Evolutionary conservation across 176 grass and related monocot genomes (phyloP).

Genomic region (Rhipidocladum racemiflorum): DNA sequence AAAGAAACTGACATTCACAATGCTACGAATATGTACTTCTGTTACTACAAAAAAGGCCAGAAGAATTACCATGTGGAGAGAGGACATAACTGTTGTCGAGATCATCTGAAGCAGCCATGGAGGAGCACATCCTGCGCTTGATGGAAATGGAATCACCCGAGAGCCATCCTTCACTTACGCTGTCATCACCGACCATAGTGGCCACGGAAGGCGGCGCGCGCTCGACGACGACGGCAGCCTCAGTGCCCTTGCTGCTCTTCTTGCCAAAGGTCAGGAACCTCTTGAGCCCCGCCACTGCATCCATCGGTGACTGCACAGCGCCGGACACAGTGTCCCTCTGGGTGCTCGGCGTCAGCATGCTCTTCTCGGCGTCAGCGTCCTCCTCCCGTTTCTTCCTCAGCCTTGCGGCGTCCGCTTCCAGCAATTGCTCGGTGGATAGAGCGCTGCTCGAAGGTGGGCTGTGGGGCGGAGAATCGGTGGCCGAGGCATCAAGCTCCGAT

Average conservation of each 20-base stretch:
- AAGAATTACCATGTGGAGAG: constrained; percentile 41
- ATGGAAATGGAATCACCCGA: constrained; percentile 21
- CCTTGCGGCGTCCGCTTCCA: constrained; percentile 29
- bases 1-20: not conserved
- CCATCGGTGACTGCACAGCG: constrained; percentile 46
- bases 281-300: constrained; percentile 56
- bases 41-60: not conserved
- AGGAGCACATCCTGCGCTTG: not conserved
- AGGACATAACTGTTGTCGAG: constrained; percentile 4
- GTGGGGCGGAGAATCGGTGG: constrained; percentile 24
- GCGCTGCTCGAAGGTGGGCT: constrained; percentile 23
- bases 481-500: constrained; percentile 45
- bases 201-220: not conserved
- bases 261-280: constrained; percentile 61
- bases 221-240: not conserved
- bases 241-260: constrained; percentile 42
- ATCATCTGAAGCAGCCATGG: constrained; percentile 20
- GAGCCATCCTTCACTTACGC: not conserved
- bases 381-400: constrained; percentile 42
- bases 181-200: not conserved
- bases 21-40: not conserved
- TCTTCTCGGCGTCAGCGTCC: not conserved
- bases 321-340: not conserved
- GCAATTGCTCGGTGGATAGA: constrained; percentile 21
- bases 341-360: not conserved